Percentiles rank a stretch among this genome's conserved stretches.
phyloP scores from a whole-genome alignment of 176 grass and related monocot species.

The Leersia perrieri region DNA sequence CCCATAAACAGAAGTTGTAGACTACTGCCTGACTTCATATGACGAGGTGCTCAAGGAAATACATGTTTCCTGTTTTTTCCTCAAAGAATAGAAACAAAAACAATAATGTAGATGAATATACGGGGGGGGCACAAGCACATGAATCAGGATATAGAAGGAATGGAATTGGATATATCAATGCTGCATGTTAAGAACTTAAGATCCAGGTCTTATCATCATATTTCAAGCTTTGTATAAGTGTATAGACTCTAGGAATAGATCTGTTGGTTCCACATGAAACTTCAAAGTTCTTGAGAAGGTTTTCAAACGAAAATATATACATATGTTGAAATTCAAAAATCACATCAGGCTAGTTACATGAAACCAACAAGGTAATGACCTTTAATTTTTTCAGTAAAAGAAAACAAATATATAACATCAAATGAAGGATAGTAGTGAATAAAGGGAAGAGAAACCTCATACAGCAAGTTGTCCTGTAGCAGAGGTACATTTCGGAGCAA shows the following conservation, averaged over 20 bases:
- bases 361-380: not conserved
- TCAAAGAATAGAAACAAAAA: not conserved
- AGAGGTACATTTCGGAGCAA: slow-evolving; percentile 91
- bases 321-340: not conserved
- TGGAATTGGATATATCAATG: not conserved
- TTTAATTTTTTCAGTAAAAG: not conserved
- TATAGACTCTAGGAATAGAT: not conserved
- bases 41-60: not conserved
- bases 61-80: not conserved
- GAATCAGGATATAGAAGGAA: not conserved
- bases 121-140: too few species aligned
- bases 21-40: not conserved
- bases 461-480: slow-evolving; percentile 94
- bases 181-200: not conserved
- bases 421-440: slow-evolving; percentile 13
- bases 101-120: too few species aligned
- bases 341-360: not conserved
- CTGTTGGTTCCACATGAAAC: not conserved
- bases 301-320: not conserved
- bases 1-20: slow-evolving; percentile 22
- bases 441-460: slow-evolving; percentile 81
- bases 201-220: not conserved
- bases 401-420: slow-evolving; percentile 19
- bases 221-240: not conserved
- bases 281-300: slow-evolving; percentile 4